These are phyloP conservation scores for Debaryomycetaceae sp. DNA, from an alignment of 1,139 yeast genomes.

Conservation along the genomic window DNA sequence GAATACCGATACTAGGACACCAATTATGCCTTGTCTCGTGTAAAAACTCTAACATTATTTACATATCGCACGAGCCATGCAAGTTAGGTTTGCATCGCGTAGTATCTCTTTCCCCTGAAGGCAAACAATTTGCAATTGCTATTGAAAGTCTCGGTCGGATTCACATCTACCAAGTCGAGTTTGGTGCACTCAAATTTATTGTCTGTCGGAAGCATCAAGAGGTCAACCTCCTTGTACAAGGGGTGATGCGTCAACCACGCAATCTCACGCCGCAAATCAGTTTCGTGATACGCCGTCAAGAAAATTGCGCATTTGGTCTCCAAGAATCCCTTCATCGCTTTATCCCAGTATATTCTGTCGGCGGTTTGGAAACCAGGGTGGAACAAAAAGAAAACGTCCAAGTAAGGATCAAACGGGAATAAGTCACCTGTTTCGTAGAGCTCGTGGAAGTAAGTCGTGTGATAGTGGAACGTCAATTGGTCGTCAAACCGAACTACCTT, in stretches of 20 bases:
- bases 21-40: neutral
- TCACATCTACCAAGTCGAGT: slow-evolving; percentile 84
- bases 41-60: neutral
- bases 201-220: slow-evolving; percentile 61
- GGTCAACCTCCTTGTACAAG: slow-evolving; percentile 59
- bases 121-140: slow-evolving; percentile 85
- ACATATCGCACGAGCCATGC: no score
- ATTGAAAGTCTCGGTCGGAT: slow-evolving; percentile 89
- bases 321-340: slow-evolving; percentile 72
- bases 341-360: slow-evolving; percentile 72
- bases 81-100: slow-evolving; percentile 47
- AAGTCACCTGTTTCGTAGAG: slow-evolving; percentile 86
- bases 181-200: slow-evolving; percentile 79
- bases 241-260: slow-evolving; percentile 60
- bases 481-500: slow-evolving; percentile 66
- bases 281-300: slow-evolving; percentile 80
- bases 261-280: slow-evolving; percentile 62
- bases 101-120: slow-evolving; percentile 93
- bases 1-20: no score
- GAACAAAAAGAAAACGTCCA: slow-evolving; percentile 85
- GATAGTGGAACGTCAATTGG: slow-evolving; percentile 65
- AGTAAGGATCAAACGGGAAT: slow-evolving; percentile 95
- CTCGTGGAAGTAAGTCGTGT: slow-evolving; percentile 85
- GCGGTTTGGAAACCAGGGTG: slow-evolving; percentile 92
- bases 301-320: slow-evolving; percentile 90